Conservation (phyloP, 2,329 filamentous ascomycete genomes). For the Colletotrichum sp. region DNA sequence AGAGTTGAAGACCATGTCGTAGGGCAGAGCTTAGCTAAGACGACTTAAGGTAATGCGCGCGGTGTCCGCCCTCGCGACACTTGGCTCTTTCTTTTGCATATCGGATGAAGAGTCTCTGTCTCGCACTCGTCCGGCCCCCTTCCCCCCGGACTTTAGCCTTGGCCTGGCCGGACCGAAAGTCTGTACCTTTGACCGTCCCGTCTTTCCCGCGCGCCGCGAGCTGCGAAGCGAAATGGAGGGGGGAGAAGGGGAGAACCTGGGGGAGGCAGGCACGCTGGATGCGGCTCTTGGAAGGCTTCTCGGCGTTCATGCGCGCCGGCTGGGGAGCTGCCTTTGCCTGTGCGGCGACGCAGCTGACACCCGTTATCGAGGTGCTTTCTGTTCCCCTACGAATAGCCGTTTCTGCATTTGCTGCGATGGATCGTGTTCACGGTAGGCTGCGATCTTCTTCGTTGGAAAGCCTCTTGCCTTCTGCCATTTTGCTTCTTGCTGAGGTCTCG, state of each 20-base stretch:
- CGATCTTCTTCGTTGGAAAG: rapidly evolving
- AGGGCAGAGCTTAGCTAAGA: neutral
- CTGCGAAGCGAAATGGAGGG: neutral
- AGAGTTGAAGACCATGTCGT: neutral
- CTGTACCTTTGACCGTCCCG: neutral
- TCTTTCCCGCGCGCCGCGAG: neutral
- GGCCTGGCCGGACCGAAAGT: neutral
- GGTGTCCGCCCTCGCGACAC: neutral
- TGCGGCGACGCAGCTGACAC: neutral
- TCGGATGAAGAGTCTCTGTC: neutral
- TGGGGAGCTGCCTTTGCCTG: neutral
- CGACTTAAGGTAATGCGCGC: neutral
- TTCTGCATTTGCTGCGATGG: neutral
- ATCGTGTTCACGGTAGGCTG: neutral
- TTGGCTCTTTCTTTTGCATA: neutral
- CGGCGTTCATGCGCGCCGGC: constrained; percentile 1
- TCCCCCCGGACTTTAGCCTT: neutral
- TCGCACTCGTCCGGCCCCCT: neutral
- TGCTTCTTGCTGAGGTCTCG: neutral
- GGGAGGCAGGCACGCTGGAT: neutral
- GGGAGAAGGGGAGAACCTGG: neutral
- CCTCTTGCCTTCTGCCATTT: neutral
- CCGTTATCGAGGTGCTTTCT: neutral
- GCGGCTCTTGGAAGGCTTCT: constrained; percentile 11
- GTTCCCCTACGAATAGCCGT: neutral